These are phyloP conservation scores for Thalassia testudinum DNA, from an alignment of 116 monocot species.

Conservation along the genomic window DNA sequence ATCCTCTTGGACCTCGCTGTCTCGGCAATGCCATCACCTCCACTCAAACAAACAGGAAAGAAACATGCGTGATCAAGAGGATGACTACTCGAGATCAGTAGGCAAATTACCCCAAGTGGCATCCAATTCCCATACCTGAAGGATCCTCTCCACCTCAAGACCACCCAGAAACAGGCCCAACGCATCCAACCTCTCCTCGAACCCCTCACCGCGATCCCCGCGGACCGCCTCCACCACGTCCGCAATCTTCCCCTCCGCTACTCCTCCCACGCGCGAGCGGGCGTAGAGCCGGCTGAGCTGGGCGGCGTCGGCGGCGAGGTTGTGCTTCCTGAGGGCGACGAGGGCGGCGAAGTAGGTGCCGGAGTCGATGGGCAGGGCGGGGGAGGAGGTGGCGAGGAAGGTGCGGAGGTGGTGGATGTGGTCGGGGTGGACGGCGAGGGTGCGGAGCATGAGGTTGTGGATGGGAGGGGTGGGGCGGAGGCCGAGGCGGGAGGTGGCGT, in stretches of 20 bases:
- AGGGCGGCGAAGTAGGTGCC: slow-evolving; percentile 35
- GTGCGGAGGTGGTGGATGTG: slow-evolving; percentile 36
- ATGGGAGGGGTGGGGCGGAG: slow-evolving; percentile 24
- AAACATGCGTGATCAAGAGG: no score
- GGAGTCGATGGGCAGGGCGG: slow-evolving; percentile 16
- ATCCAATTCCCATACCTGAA: no score
- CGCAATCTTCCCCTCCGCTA: background rate
- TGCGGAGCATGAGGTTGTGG: slow-evolving; percentile 63
- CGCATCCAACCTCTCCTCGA: slow-evolving; percentile 14
- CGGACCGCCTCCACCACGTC: slow-evolving; percentile 5
- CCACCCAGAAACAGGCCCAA: slow-evolving; percentile 24
- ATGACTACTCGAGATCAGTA: no score
- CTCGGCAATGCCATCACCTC: no score
- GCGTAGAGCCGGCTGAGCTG: slow-evolving; percentile 30
- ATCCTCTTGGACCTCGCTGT: no score
- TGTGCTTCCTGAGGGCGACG: slow-evolving; percentile 37
- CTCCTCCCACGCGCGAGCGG: slow-evolving; percentile 1
- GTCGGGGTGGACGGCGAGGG: no score
- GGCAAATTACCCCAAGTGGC: no score
- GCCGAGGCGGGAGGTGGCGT: slow-evolving; percentile 9
- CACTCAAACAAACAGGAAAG: no score
- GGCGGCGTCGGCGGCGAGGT: slow-evolving; percentile 21
- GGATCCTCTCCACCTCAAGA: slow-evolving; percentile 15
- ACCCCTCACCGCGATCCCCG: slow-evolving; percentile 9
- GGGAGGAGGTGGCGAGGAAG: no score